Evolutionary conservation across 805 yeast genomes (phyloP), one percentile per base, ranked within the genome.

Genomic region (Ogataea henricii): DNA sequence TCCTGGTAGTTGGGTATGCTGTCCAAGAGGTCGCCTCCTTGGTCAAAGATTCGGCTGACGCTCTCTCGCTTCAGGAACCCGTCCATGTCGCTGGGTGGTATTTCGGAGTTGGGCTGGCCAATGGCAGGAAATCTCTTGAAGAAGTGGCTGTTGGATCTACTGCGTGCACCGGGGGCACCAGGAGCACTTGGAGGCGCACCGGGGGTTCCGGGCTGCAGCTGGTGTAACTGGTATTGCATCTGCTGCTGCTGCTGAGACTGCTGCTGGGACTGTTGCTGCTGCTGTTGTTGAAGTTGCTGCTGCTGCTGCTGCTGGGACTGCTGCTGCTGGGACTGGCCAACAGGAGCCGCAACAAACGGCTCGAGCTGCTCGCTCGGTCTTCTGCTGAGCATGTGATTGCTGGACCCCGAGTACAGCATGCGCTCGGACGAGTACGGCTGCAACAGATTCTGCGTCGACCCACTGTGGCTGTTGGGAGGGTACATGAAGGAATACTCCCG

Each of bases 311-410:
- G 49, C 25, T 45, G 55, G 33, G 25, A 6, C 8, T n/a, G n/a
- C n/a, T n/a, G n/a, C n/a, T n/a, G n/a, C n/a, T n/a, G n/a, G n/a
- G 34, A 30, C 18, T 30, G 17, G 34, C 34, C 16, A 22, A 22
- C 25, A n/a, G 49, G 51, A 10, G 47, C 48, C 14, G 77, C 70
- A 42, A 70, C 65, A 53, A 76, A 77, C 1, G 79, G 76, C 45
- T 77, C 82, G 42, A 76, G 51, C 43, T 74, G 79, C 54, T 78
- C 81, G 40, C 78, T 70, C n/a, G 74, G 77, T 40, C 80, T 63
- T 52, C 79, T 65, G 38, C 44, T 62, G 49, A 51, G 57, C 51
- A 59, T 56, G 53, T 47, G 69, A 45, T 59, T 68, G 40, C 33
- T 45, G 5, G 57, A 33, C 13, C 38, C 49, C 12, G 57, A 40